Evolutionary conservation across 2,329 filamentous ascomycete genomes (phyloP), one percentile per base, ranked within the genome.

Genomic region (Westerdykella aurantiaca): DNA sequence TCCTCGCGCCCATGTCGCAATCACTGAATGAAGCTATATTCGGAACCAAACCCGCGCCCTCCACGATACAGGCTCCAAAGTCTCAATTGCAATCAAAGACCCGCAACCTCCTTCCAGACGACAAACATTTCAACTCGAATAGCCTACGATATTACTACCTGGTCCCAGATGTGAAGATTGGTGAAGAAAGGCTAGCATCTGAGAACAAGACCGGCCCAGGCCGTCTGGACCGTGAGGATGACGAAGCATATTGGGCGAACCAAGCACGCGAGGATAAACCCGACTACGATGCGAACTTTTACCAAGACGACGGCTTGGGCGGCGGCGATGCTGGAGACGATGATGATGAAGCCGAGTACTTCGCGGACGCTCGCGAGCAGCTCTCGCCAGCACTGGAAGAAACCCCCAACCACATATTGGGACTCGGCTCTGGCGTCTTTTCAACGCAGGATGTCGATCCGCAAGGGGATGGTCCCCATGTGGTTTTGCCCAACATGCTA

Each of bases 41-140:
- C 67, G 93, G 85, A 0, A 82, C 84, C 46, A 88, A 91, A 6
- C 77, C 83, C 14, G 88, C 83, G 41, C 94, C 89, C 63, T 79
- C 86, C 4, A 78, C 82, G 33, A 95, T 97, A 54, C 88, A 82
- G 38, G 67, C 98, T 53, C 86, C 91, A 14, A 96, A 95, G 72
- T 88, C 90, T 53, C 89, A 97, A 67, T 94, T 91, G 88, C 93
- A 88, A 66, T 93, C 88, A 33, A 95, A 95, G 68, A 89, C 86
- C 1, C 81, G 88, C 39, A 95, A 98, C 63, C 77, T 98, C 3
- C 80, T 98, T 4, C 91, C 94, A 2, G 93, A 98, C 60, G 93
- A 98, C 70, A 96, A 96, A 69, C 90, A 97, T 65, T 97, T 98
- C 73, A 95, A 90, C 71, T 97, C 91, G 7, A 86, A 86, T 61